A percentile compares a stretch with the other conserved stretches of the same genome.
These are phyloP conservation scores for Backusella westeae DNA, from an alignment of 192 early-diverging fungal species.

Conservation along the genomic window DNA sequence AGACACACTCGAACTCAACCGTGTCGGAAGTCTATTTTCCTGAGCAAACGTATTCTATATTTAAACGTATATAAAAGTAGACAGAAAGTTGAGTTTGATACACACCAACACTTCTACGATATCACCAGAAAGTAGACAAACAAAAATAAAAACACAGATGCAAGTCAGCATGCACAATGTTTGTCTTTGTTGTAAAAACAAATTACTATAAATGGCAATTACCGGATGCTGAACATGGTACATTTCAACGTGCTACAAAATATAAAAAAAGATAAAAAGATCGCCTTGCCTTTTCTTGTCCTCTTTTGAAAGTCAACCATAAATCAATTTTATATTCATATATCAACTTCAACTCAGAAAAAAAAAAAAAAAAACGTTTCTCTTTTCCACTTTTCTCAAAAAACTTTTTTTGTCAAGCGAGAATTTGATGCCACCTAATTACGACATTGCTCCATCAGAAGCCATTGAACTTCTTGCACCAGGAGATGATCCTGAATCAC, in stretches of 20 bases:
- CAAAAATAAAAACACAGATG: neutral
- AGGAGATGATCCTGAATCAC: neutral
- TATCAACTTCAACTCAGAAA: neutral
- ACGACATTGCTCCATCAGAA: neutral
- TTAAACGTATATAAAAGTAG: too few relatives aligned
- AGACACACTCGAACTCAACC: too few relatives aligned
- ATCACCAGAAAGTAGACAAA: neutral
- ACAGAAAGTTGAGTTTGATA: too few relatives aligned
- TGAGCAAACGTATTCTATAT: too few relatives aligned
- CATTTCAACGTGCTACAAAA: neutral
- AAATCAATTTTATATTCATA: neutral
- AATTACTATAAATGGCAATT: neutral
- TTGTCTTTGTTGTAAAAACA: neutral
- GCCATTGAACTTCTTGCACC: conserved; percentile 9
- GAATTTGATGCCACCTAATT: conserved; percentile 13
- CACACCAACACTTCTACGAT: too few relatives aligned
- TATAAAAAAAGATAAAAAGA: neutral
- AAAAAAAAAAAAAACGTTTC: neutral
- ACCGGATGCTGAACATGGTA: neutral
- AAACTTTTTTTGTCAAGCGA: neutral
- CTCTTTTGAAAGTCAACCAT: neutral
- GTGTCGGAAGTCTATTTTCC: too few relatives aligned
- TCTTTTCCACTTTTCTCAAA: neutral
- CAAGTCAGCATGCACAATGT: neutral
- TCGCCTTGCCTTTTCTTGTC: neutral